Evolutionary conservation across 805 yeast genomes (phyloP).

Genomic region (Lachancea meyersii): DNA sequence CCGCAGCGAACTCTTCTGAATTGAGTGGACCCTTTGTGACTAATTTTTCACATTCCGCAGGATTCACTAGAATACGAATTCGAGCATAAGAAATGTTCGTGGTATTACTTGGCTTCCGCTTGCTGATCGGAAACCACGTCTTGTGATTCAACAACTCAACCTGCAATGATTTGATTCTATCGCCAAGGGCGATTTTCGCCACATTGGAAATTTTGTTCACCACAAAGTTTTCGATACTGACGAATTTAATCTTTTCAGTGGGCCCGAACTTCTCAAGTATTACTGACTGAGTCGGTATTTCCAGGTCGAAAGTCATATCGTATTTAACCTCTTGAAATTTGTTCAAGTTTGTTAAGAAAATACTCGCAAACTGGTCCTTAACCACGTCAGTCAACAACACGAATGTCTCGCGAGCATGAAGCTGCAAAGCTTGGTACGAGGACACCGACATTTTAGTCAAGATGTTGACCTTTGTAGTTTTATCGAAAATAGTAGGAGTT

Average conservation of each 20-base stretch:
- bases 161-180: constrained; percentile 35
- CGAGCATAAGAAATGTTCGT: constrained; percentile 33
- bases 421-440: constrained; percentile 55
- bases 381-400: constrained; percentile 68
- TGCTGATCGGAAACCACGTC: constrained; percentile 34
- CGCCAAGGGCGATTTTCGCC: constrained; percentile 52
- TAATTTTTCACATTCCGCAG: constrained; percentile 69
- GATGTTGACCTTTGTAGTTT: constrained; percentile 67
- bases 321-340: constrained; percentile 49
- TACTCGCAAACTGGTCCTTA: constrained; percentile 72
- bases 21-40: constrained; percentile 83
- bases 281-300: constrained; percentile 36
- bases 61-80: constrained; percentile 63
- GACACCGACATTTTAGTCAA: constrained; percentile 73
- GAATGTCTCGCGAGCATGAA: constrained; percentile 64
- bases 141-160: constrained; percentile 31
- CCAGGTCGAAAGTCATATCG: constrained; percentile 51
- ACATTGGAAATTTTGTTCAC: constrained; percentile 55
- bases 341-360: constrained; percentile 60
- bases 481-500: constrained; percentile 72
- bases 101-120: constrained; percentile 45
- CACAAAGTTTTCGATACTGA: constrained; percentile 62
- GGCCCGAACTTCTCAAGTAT: constrained; percentile 53
- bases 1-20: constrained; percentile 46
- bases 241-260: constrained; percentile 61